These are phyloP conservation scores for Arthrobotrys sphaeroides DNA, from an alignment of 2,329 filamentous ascomycete species.

Conservation along the genomic window DNA sequence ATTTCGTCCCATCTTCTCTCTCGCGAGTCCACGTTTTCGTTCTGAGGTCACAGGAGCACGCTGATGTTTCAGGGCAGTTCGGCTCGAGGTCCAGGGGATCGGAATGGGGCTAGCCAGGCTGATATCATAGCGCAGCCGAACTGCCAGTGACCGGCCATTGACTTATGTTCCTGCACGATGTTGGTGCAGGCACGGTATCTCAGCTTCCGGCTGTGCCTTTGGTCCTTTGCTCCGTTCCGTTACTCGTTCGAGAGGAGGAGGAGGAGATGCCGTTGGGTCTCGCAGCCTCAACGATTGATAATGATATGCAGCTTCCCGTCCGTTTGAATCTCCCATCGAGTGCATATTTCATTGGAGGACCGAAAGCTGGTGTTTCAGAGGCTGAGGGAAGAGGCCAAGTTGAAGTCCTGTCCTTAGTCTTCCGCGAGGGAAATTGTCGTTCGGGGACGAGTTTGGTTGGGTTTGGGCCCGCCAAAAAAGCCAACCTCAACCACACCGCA, in stretches of 20 bases:
- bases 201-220: constrained; percentile 2
- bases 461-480: neutral
- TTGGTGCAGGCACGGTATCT: too few relatives aligned
- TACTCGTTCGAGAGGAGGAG: neutral
- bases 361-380: neutral
- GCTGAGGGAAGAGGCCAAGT: neutral
- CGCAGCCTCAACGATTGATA: too few relatives aligned
- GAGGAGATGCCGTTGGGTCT: too few relatives aligned
- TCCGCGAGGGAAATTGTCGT: too few relatives aligned
- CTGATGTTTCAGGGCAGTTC: constrained; percentile 34
- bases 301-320: too few relatives aligned
- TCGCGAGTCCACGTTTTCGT: constrained; percentile 33
- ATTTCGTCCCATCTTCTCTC: constrained; percentile 53
- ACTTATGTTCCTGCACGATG: too few relatives aligned
- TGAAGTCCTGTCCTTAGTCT: too few relatives aligned
- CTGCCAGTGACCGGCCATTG: neutral
- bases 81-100: constrained; percentile 19
- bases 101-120: neutral
- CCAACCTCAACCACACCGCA: neutral
- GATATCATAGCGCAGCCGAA: constrained; percentile 21
- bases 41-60: constrained; percentile 16
- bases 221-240: constrained; percentile 13
- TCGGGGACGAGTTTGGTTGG: neutral
- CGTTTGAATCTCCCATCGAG: too few relatives aligned
- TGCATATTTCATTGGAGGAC: neutral